Evolutionary conservation across 2,329 filamentous ascomycete species (phyloP).

Genomic region (Fusarium xyrophilum): DNA sequence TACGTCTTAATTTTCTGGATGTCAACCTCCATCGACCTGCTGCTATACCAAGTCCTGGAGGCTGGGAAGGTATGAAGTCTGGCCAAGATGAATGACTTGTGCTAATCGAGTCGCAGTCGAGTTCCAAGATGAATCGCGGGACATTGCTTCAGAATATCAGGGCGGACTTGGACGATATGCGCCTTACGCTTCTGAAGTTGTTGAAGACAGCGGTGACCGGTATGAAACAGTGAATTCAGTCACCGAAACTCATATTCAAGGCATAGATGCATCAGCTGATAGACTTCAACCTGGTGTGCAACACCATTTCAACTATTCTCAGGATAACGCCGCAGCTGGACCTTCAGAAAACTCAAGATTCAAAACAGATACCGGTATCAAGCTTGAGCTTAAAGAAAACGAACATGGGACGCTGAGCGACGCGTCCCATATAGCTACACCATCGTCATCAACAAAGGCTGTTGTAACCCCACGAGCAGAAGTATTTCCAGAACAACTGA

Average conservation of each 20-base stretch:
- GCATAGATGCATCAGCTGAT: neutral
- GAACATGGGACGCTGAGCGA: conserved; percentile 25
- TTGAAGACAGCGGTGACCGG: neutral
- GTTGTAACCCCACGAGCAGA: conserved; percentile 21
- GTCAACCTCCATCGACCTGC: conserved; percentile 75
- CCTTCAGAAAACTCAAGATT: neutral
- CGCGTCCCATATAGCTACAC: conserved; percentile 37
- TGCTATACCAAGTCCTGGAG: conserved; percentile 46
- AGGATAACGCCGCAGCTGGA: neutral
- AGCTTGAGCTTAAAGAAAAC: conserved; percentile 1
- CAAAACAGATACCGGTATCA: neutral
- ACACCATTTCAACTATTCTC: neutral
- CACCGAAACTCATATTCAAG: neutral
- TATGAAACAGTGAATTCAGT: neutral
- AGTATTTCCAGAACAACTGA: conserved; percentile 17
- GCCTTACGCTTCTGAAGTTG: conserved; percentile 31
- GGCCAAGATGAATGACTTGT: neutral
- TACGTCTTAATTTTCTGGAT: conserved; percentile 92
- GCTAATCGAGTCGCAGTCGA: conserved; percentile 57
- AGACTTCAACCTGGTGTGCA: neutral
- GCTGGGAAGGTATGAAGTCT: conserved; percentile 39
- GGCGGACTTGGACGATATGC: conserved; percentile 80
- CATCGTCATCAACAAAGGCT: conserved; percentile 34
- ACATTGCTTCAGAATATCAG: conserved; percentile 88
- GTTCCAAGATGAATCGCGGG: conserved; percentile 87